Evolutionary conservation across 2,329 filamentous ascomycete genomes (phyloP), one percentile per base, ranked within the genome.

Genomic region (Aureobasidium sp.): DNA sequence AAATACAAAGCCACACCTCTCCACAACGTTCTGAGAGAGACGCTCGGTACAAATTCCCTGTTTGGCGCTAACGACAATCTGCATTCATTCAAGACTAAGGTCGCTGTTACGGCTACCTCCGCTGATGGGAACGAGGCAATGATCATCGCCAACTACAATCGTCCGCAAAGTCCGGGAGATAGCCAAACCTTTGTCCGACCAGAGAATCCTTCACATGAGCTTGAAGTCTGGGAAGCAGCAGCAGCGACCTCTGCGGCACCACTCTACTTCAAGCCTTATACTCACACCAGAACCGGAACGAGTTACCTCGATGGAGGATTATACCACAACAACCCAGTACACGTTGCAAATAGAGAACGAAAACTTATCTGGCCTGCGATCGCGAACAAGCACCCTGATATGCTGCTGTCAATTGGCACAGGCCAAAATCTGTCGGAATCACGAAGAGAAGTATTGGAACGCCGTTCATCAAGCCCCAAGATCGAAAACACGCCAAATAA

Each of bases 181-280:
- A 63, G 63, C n/a, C 78, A 77, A 65, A 67, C 69, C 17, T 77
- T 79, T 63, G 72, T 75, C 47, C 65, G 76, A 20, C 73, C 73
- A 7, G 75, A 78, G 48, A 69, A 72, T 34, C 69, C 71, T 0
- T 64, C 71, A 3, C 67, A 70, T 46, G 78, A 80, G 64, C 61
- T 80, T 29, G 79, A 77, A 65, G 75, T 78, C 4, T 82, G 81
- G 79, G 77, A 84, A 72, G 79, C 79, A 20, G 75, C 79, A 3
- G 74, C 81, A 17, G 81, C 81, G 6, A 80, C 80, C 1, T 76
- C 78, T 1, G 79, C 81, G 5, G 77, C 78, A 4, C 80, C 81
- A 3, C 74, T 72, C 1, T 80, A 77, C 64, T 83, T 83, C 70
- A 79, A 80, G 64, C 77, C 79, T 7, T 82, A 81, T 70, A 71